Evolutionary conservation across 352 stramenopile genomes (phyloP), one percentile per base, ranked within the genome.

Genomic region (Phytophthora constricta): DNA sequence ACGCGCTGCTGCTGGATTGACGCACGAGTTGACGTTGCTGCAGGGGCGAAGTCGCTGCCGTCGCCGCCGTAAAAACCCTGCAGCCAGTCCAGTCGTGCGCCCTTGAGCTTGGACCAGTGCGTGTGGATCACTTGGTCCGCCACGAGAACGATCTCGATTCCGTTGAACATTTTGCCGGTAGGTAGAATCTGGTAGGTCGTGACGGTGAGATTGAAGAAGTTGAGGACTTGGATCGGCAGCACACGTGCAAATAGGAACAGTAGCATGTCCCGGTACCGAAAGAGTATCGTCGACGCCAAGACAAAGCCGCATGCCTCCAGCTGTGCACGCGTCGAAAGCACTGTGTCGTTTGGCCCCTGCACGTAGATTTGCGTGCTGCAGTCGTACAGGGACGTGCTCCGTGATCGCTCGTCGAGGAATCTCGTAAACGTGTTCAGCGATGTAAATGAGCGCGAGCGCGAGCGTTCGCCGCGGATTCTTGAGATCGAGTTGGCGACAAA

Each of bases 181-280:
- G 68, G 57, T 1, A 53, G 50, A 5, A 80, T 37, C 19, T 75
- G 55, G 48, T 75, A 72, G 19, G 70, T 72, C 19, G 64, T 77
- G 17, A 75, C 68, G 1, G 68, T 77, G n/a, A 77, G 46, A 33
- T 80, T 77, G 56, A 80, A 77, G 16, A 74, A 69, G 20, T 70
- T 71, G 20, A 77, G 64, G 1, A 75, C 27, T 27, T 62, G 60
- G 8, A 62, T 60, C 1, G 68, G 72, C 3, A 74, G 5, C 1
- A 72, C 58, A 11, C 68, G 68, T 10, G 72, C 68, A 26, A 68
- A 34, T 14, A 77, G 47, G 25, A 75, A 74, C 1, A 75, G 53
- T 20, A 64, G 72, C 0, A 80, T 53, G 23, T 77, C 64, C 34
- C 68, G 63, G 28, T 77, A 77, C 5, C 72, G 64, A 65, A 72